Evolutionary conservation across 1,139 yeast genomes (phyloP).

Genomic region (Yamadazyma oceani): DNA sequence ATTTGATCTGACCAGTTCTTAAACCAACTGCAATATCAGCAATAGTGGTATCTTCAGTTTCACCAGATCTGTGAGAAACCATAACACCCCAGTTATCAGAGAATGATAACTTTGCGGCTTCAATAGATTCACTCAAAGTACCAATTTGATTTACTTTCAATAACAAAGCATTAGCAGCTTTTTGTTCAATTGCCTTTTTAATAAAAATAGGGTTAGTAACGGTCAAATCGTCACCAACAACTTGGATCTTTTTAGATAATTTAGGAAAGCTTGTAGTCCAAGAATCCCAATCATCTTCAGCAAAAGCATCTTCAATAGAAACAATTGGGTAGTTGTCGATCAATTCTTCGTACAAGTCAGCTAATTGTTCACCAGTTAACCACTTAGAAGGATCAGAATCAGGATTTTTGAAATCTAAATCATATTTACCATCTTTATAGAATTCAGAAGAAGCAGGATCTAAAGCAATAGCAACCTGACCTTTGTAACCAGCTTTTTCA

Average conservation of each 20-base stretch:
- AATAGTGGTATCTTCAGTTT: conserved; percentile 92
- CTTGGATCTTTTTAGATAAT: conserved; percentile 66
- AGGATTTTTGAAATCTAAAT: conserved; percentile 91
- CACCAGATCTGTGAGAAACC: conserved; percentile 97
- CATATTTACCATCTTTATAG: conserved; percentile 89
- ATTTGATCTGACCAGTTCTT: conserved; percentile 92
- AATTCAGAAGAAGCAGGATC: conserved; percentile 92
- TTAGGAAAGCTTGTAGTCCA: conserved; percentile 75
- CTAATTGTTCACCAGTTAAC: conserved; percentile 79
- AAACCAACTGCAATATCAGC: conserved; percentile 93
- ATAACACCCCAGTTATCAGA: conserved; percentile 90
- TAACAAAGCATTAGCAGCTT: conserved; percentile 84
- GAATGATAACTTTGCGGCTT: conserved; percentile 83
- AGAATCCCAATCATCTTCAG: conserved; percentile 95
- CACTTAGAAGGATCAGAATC: conserved; percentile 79
- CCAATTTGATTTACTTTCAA: conserved; percentile 94
- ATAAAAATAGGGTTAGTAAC: conserved; percentile 91
- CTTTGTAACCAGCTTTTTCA: conserved; percentile 84
- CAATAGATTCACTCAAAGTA: conserved; percentile 79
- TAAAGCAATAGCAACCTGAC: conserved; percentile 78
- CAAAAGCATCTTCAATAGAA: conserved; percentile 92
- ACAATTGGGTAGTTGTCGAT: conserved; percentile 86
- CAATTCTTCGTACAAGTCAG: conserved; percentile 69
- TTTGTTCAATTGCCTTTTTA: conserved; percentile 84
- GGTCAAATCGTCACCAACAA: conserved; percentile 92